Conservation (phyloP, 129 eudicot genomes). For the Tanacetum coccineum region DNA sequence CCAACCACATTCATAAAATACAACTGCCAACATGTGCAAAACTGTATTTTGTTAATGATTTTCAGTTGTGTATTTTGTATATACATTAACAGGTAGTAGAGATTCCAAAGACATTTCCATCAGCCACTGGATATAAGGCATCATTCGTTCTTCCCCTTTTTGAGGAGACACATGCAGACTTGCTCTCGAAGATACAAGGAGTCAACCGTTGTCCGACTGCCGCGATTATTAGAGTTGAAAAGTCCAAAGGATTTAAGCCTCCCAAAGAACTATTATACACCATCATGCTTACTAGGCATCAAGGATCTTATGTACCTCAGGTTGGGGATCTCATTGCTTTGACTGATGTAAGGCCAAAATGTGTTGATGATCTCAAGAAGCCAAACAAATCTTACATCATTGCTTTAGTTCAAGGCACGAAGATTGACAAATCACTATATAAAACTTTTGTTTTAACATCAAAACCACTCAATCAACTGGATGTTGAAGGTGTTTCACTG, state of each 20-base stretch:
- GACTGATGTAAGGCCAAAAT: conserved; percentile 41
- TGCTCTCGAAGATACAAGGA: conserved; percentile 38
- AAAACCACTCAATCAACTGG: neutral
- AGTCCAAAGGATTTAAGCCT: conserved; percentile 8
- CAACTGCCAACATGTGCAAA: neutral
- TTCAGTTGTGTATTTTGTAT: too few relatives aligned
- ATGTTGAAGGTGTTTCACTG: neutral
- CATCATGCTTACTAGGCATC: conserved; percentile 4
- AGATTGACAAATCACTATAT: neutral
- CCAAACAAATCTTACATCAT: conserved; percentile 30
- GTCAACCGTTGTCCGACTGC: conserved; percentile 29
- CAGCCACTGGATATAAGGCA: conserved; percentile 31
- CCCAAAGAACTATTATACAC: too few relatives aligned
- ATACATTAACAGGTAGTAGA: conserved; percentile 9
- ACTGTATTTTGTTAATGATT: neutral
- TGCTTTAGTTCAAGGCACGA: conserved; percentile 24
- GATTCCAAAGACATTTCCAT: conserved; percentile 46
- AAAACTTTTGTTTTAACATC: conserved; percentile 15
- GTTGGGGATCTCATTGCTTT: conserved; percentile 47
- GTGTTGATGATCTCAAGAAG: conserved; percentile 44
- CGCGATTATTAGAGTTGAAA: conserved; percentile 4
- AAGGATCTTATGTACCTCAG: conserved; percentile 38
- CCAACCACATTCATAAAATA: neutral
- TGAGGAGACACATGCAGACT: conserved; percentile 63
- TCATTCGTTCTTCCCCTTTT: conserved; percentile 45